Conservation (phyloP, 768 basidiomycete genomes). For the Cyclocybe cylindracea region DNA sequence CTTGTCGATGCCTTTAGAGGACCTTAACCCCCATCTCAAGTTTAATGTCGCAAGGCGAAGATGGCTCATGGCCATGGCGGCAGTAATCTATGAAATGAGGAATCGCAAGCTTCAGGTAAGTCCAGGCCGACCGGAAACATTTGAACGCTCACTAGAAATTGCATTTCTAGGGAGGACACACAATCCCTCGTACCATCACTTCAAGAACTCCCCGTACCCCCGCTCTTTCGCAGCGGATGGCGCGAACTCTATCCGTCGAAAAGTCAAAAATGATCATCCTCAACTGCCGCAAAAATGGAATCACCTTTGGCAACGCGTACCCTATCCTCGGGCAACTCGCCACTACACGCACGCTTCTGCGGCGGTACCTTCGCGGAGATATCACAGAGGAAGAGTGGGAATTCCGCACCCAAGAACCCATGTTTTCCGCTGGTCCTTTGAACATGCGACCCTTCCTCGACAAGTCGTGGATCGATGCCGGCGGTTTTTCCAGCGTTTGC, state of each 20-base stretch:
- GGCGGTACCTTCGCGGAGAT: slow-evolving; percentile 45
- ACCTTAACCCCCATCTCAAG: slow-evolving; percentile 32
- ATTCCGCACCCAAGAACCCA: slow-evolving; percentile 47
- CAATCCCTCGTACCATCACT: slow-evolving; percentile 46
- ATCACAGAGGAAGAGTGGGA: slow-evolving; percentile 55
- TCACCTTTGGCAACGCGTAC: slow-evolving; percentile 55
- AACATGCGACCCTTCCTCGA: slow-evolving; percentile 55
- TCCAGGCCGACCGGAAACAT: neutral
- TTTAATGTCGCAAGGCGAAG: slow-evolving; percentile 36
- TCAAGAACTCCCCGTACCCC: slow-evolving; percentile 33
- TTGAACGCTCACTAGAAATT: neutral
- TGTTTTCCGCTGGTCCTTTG: slow-evolving; percentile 48
- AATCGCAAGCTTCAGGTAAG: slow-evolving; percentile 36
- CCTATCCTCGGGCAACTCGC: slow-evolving; percentile 54
- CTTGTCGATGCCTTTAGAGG: slow-evolving; percentile 38
- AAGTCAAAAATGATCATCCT: slow-evolving; percentile 32
- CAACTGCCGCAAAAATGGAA: slow-evolving; percentile 38
- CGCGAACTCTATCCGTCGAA: slow-evolving; percentile 25
- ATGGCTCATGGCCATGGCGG: slow-evolving; percentile 48
- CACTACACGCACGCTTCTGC: slow-evolving; percentile 49
- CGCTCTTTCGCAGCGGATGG: slow-evolving; percentile 31
- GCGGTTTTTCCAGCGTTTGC: slow-evolving; percentile 46
- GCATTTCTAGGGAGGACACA: slow-evolving; percentile 52
- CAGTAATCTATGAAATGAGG: slow-evolving; percentile 34
- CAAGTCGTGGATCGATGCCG: slow-evolving; percentile 42